Percentiles rank a stretch among this genome's conserved stretches.
Evolutionary conservation across 2,329 filamentous ascomycete species (phyloP).

Genomic region (Talaromyces piceae): DNA sequence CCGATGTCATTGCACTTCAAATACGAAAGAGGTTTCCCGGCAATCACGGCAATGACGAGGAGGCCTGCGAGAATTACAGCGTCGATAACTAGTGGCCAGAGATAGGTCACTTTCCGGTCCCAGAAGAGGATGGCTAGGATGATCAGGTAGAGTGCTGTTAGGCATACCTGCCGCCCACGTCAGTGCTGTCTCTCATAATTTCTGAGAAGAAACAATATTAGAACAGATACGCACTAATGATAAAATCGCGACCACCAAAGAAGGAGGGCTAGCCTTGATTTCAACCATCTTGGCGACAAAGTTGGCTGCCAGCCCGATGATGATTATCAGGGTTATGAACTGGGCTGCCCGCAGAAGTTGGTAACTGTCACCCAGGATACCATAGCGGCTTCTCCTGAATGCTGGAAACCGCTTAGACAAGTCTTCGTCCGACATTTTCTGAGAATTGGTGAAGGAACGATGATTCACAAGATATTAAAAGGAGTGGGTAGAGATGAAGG

Average conservation of each 20-base stretch:
- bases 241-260: conserved; percentile 52
- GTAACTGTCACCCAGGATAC: conserved; percentile 72
- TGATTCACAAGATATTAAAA: neutral
- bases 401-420: neutral
- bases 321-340: conserved; percentile 61
- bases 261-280: conserved; percentile 57
- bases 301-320: conserved; percentile 74
- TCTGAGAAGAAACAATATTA: neutral
- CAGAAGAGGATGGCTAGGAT: conserved; percentile 77
- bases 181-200: neutral
- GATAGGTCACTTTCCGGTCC: conserved; percentile 67
- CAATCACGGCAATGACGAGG: conserved; percentile 66
- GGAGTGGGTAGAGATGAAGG: neutral
- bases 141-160: conserved; percentile 69
- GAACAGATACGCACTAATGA: conserved; percentile 1
- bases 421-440: neutral
- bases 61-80: conserved; percentile 64
- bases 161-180: conserved; percentile 55
- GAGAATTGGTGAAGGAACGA: neutral
- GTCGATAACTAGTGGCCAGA: conserved; percentile 62
- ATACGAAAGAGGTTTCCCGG: conserved; percentile 74
- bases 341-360: conserved; percentile 65
- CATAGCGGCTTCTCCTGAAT: conserved; percentile 40
- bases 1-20: conserved; percentile 60
- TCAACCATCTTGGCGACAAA: conserved; percentile 71